These are phyloP conservation scores for Knufia fluminis DNA, from an alignment of 2,329 filamentous ascomycete genomes.

Conservation along the genomic window DNA sequence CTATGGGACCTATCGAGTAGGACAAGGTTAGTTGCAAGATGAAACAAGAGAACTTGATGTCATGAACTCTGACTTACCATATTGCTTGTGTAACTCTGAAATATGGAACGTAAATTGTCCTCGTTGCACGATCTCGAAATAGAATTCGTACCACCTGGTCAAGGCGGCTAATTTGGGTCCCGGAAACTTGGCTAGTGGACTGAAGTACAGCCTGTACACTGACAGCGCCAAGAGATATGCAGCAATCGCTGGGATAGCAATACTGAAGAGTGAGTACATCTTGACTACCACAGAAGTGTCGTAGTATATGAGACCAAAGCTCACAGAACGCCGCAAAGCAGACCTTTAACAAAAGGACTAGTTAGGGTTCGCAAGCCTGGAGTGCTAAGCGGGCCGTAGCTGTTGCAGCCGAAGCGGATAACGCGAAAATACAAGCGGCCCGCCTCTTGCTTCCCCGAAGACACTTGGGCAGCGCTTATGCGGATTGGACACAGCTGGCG, in stretches of 20 bases:
- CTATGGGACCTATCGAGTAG: constrained; percentile 12
- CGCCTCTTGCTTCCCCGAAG: background rate
- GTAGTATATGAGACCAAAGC: background rate
- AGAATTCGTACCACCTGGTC: constrained; percentile 26
- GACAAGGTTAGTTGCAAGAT: background rate
- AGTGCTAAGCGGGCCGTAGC: background rate
- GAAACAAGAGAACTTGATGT: too few relatives aligned
- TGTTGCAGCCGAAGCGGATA: background rate
- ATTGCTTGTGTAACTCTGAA: constrained; percentile 23
- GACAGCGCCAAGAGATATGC: background rate
- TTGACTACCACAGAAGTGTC: background rate
- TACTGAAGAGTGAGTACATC: constrained; percentile 16
- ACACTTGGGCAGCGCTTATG: background rate
- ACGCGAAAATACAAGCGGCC: background rate
- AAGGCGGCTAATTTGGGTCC: constrained; percentile 27
- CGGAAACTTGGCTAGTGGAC: constrained; percentile 26
- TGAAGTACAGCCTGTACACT: constrained; percentile 25
- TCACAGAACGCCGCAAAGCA: background rate
- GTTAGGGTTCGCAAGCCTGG: background rate
- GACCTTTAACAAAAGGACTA: background rate
- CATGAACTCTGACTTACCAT: constrained; percentile 16
- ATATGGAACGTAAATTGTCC: constrained; percentile 24
- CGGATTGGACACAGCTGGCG: too few relatives aligned
- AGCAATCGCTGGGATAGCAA: constrained; percentile 10
- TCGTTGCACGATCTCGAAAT: constrained; percentile 22